Evolutionary conservation across 148 eudicot species (phyloP).

Genomic region (Nepenthes mirabilis): DNA sequence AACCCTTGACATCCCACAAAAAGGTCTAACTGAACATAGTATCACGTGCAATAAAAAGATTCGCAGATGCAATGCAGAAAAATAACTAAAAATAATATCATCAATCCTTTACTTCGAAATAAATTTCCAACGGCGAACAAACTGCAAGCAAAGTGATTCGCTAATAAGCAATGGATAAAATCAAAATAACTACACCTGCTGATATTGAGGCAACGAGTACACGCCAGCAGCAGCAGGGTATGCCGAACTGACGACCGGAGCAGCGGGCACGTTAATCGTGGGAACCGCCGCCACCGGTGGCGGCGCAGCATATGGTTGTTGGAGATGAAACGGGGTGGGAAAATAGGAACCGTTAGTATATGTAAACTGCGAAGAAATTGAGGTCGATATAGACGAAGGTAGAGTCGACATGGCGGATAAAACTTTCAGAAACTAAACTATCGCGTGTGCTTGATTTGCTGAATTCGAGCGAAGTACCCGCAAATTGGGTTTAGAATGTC

Average conservation of each 20-base stretch:
- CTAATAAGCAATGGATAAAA: background rate
- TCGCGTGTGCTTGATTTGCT: too few relatives aligned
- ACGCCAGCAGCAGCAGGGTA: conserved; percentile 25
- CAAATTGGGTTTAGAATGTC: too few relatives aligned
- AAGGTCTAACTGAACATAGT: too few relatives aligned
- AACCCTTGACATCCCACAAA: too few relatives aligned
- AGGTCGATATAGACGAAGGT: conserved; percentile 19
- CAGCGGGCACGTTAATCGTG: conserved; percentile 8
- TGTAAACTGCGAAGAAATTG: conserved; percentile 41
- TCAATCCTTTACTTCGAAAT: too few relatives aligned
- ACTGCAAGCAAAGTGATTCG: too few relatives aligned
- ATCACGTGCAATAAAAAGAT: too few relatives aligned
- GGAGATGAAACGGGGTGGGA: conserved; percentile 85
- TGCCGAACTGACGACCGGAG: conserved; percentile 5
- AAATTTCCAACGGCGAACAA: too few relatives aligned
- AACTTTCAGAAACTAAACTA: too few relatives aligned
- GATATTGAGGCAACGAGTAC: conserved; percentile 67
- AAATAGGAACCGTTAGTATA: conserved; percentile 47
- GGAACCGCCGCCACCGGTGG: conserved; percentile 16
- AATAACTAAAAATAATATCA: too few relatives aligned
- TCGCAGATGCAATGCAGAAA: too few relatives aligned
- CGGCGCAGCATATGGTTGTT: conserved; percentile 45
- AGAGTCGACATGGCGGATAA: conserved; percentile 19
- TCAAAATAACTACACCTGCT: conserved; percentile 30
- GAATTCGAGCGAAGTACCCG: too few relatives aligned